A percentile compares a stretch with the other conserved stretches of the same genome.
These are phyloP conservation scores for Lichtheimia hyalospora DNA, from an alignment of 371 early-diverging fungal genomes.

Conservation along the genomic window DNA sequence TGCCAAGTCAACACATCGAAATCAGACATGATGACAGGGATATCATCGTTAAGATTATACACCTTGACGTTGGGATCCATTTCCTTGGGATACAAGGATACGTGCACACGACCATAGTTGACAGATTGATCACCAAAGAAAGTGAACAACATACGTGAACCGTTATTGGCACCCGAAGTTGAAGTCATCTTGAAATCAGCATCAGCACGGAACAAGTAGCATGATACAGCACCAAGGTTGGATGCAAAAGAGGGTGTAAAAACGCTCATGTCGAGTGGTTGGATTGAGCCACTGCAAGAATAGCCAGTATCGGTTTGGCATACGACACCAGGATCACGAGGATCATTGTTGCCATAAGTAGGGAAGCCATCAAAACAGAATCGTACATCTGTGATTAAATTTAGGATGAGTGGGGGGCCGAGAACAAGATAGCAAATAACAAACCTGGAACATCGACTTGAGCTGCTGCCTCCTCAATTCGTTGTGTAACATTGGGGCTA, in stretches of 20 bases:
- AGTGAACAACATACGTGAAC: conserved; percentile 43
- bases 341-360: conserved; percentile 12
- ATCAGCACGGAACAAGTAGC: conserved; percentile 40
- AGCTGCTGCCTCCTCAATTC: conserved; percentile 36
- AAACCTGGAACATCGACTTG: conserved; percentile 40
- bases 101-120: conserved; percentile 40
- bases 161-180: conserved; percentile 46
- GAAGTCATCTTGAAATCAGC: conserved; percentile 31
- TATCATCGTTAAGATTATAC: conserved; percentile 31
- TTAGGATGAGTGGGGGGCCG: not conserved
- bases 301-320: conserved; percentile 45
- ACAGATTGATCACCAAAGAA: conserved; percentile 40
- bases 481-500: conserved; percentile 48
- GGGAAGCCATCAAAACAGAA: conserved; percentile 52
- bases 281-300: conserved; percentile 27
- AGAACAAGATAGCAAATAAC: not conserved
- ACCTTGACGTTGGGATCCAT: conserved; percentile 48
- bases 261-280: conserved; percentile 37
- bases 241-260: conserved; percentile 42
- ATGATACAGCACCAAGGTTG: conserved; percentile 40
- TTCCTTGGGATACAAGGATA: conserved; percentile 39
- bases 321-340: conserved; percentile 34
- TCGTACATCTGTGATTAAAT: conserved; percentile 33
- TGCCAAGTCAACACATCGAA: conserved; percentile 37
- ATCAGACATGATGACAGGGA: conserved; percentile 25